Base-by-base conservation (phyloP, 1,284 basidiomycete genomes). In the Anthracocystis walkeri region DNA sequence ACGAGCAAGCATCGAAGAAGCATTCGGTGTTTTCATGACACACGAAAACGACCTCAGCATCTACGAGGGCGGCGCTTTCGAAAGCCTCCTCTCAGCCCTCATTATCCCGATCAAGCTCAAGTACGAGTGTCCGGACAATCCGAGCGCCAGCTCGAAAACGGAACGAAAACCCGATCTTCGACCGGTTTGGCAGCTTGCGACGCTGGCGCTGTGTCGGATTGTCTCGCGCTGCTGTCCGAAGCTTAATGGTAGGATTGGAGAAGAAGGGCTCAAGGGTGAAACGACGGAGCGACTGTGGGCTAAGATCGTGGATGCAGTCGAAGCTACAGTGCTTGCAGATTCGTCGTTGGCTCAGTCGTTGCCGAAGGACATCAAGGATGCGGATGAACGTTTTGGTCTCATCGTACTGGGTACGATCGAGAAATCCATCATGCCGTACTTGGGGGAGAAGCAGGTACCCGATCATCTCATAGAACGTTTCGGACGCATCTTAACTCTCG, bases 341-440 rank as follows among this genome's bases (percentile, higher is more conserved):
- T 92, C 91, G 92, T 94, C 81, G 53, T 25, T 35, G 31, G 52
- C 53, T 18, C 64, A 91, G 90, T 77, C 89, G 89, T 23, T 81
- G 56, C 42, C 46, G 7, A 58, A 79, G 78, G 87, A 92, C 57
- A 81, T 90, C 0, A 86, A 91, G 3, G 90, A 91, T 12, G 87
- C 88, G 0, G 95, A 97, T 82, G 95, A 97, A 84, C 90, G 90
- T 59, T 97, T 96, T 81, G 93, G 97, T 75, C 89, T 94, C 2
- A 88, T 59, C 44, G 49, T 80, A 0, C 45, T 77, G 16, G 16
- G 55, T 44, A 64, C 65, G 31, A 49, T 97, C 20, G 92, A 95
- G 84, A 90, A 89, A 11, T 90, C 93, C 76, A 89, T 97, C 6
- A 86, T 93, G 1, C 92, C 94, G 0, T 88, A 90, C 66, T 84